Base-by-base conservation (phyloP, 257 asterid species). In the Rhazya stricta region DNA sequence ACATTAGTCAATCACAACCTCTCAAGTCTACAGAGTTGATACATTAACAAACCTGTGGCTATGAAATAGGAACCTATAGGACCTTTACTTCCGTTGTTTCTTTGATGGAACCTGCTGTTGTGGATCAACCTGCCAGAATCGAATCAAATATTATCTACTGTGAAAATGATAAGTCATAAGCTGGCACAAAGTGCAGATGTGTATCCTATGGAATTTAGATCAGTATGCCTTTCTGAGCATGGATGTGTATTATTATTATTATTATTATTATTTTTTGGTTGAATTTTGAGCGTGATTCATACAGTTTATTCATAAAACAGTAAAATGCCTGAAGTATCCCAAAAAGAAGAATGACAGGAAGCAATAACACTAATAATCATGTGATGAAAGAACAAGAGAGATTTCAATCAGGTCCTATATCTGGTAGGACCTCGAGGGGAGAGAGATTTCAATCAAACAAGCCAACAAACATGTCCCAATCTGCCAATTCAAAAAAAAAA, bases 21-120 rank as follows among this genome's bases (percentile, higher is more conserved):
- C 30, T 25, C 63, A 62, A 61, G 57, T 77, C 75, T 76, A 63
- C 75, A 30, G 25, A 29, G 69, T 66, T 62, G 43, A 74, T 42
- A 45, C 56, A 73, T 45, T 82, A 79, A 73, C 81, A 78, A 61
- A 80, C 77, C 61, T 76, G n/a, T n/a, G 71, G 58, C 19, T 27
- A 63, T 51, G n/a, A 67, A 74, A 58, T 8, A 11, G 9, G 48
- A 60, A 60, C 74, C 48, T 43, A 9, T 30, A 71, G 32, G 29
- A 61, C 29, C 45, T 80, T 83, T 86, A 91, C 75, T 80, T 89
- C 67, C 96, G 84, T 56, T 73, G 90, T 81, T 84, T 84, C 79
- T 91, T 91, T 51, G 83, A 75, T 27, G 83, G 77, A 54, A 60
- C 78, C 43, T 86, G 89, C 81, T 78, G 87, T 81, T 80, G 91